Percentiles rank a stretch among this genome's conserved stretches.
These are phyloP conservation scores for Xylariaceae sp. DNA, from an alignment of 2,329 filamentous ascomycete genomes.

Conservation along the genomic window DNA sequence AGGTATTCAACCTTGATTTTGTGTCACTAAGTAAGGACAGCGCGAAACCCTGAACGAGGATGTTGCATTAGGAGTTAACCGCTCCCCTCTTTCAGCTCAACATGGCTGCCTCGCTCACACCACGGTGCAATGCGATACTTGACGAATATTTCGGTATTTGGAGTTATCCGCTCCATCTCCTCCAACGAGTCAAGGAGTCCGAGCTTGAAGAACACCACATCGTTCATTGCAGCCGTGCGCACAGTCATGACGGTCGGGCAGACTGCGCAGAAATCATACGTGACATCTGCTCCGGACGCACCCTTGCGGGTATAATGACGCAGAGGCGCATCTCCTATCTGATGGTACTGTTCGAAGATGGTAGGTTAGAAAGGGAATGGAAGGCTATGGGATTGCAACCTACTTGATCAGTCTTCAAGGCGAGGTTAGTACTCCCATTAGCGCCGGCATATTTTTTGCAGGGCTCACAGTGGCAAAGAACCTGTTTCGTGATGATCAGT, in stretches of 20 bases:
- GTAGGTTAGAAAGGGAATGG: background rate
- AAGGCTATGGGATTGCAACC: background rate
- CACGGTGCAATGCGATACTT: slow-evolving; percentile 10
- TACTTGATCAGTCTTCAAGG: slow-evolving; percentile 9
- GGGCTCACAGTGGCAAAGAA: slow-evolving; percentile 10
- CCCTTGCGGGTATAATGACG: slow-evolving; percentile 9
- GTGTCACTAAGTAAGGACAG: background rate
- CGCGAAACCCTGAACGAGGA: too few species aligned
- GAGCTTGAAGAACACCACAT: slow-evolving; percentile 6
- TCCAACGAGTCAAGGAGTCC: slow-evolving; percentile 6
- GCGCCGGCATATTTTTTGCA: slow-evolving; percentile 11
- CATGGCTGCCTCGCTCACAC: slow-evolving; percentile 9
- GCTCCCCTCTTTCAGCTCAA: slow-evolving; percentile 1
- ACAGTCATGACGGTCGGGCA: slow-evolving; percentile 12
- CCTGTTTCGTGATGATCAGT: background rate
- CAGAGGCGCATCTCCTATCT: slow-evolving; percentile 6
- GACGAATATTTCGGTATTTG: slow-evolving; percentile 8
- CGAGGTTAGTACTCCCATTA: slow-evolving; percentile 11
- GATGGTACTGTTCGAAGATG: background rate
- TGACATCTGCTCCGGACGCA: slow-evolving; percentile 7
- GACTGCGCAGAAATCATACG: slow-evolving; percentile 7
- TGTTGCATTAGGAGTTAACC: too few species aligned
- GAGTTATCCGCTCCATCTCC: slow-evolving; percentile 4
- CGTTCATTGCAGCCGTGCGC: background rate
- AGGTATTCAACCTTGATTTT: background rate